Evolutionary conservation across 306 rosid species (phyloP), one percentile per base, ranked within the genome.

Genomic region (Mimosa bimucronata): DNA sequence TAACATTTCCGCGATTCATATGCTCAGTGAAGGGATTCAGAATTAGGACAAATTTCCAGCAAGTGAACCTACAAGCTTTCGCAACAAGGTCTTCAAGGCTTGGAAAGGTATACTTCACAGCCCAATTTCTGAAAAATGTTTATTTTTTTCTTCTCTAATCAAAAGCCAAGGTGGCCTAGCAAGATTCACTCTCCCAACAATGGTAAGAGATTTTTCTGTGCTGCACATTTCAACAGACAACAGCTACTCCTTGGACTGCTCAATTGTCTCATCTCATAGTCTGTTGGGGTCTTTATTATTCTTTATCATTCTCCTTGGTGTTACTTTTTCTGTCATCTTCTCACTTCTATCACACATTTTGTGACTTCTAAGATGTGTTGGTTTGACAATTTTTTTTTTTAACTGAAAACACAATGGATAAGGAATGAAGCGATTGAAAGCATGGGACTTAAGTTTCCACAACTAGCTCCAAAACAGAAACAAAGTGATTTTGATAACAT

Each of bases 381-480:
- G 21, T 13, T 48, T 66, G 45, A 29, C 48, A 45, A 25, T 14
- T 66, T 25, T 57, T n/a, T 14, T 66, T 25, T 57, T n/a, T 19
- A 11, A 44, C 62, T 66, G 19, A 28, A 57, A 67, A 60, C 30
- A 9, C 12, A 52, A 53, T n/a, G 21, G 45, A 69, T 25, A 25
- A n/a, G 66, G 12, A 76, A 72, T 45, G 73, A 26, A 37, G 71
- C 44, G 60, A 28, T 28, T 34, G 9, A 28, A 81, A 76, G 67
- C n/a, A 79, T 67, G 60, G 46, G 19, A 57, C 72, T 81, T 15
- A 70, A 71, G 8, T 65, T 71, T 61, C 67, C 38, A 66, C 7
- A 78, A 42, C 58, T 23, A 68, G 25, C 45, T 50, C 55, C 30
- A 50, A 68, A 4, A 26, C 21, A 73, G 71, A 74, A 55, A 18